phyloP scores from a whole-genome alignment of 2,329 filamentous ascomycete species.

The Fusarium lyarnte region DNA sequence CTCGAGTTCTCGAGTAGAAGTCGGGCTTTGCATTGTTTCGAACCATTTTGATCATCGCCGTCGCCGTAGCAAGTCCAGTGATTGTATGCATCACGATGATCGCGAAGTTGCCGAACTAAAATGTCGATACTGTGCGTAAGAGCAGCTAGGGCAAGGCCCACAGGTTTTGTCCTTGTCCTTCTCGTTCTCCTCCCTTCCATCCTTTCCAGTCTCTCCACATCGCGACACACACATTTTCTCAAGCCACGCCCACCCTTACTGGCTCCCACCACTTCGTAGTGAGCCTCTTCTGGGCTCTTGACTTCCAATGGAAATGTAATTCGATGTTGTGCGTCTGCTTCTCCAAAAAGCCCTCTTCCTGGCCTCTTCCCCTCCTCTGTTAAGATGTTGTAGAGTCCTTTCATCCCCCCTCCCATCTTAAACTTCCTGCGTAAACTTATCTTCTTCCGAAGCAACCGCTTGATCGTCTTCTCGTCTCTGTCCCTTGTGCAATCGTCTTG shows the following conservation, averaged over 20 bases:
- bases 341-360: slow-evolving; percentile 35
- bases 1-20: slow-evolving; percentile 12
- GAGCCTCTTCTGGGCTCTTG: slow-evolving; percentile 28
- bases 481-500: slow-evolving; percentile 33
- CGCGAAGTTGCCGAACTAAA: slow-evolving; percentile 19
- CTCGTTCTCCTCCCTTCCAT: slow-evolving; percentile 45
- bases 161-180: slow-evolving; percentile 36
- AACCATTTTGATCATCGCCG: slow-evolving; percentile 23
- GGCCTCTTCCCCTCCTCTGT: slow-evolving; percentile 25
- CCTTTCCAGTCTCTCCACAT: slow-evolving; percentile 36
- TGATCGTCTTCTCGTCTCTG: slow-evolving; percentile 15
- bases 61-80: slow-evolving; percentile 20
- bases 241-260: slow-evolving; percentile 35
- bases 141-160: slow-evolving; percentile 40
- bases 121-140: slow-evolving; percentile 37
- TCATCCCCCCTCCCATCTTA: slow-evolving; percentile 9
- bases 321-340: slow-evolving; percentile 40
- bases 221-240: slow-evolving; percentile 36
- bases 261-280: slow-evolving; percentile 32
- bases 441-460: slow-evolving; percentile 16
- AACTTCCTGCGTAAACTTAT: slow-evolving; percentile 16
- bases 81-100: slow-evolving; percentile 14
- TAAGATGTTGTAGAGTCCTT: slow-evolving; percentile 18
- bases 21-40: slow-evolving; percentile 15
- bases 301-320: slow-evolving; percentile 34